A percentile compares a stretch with the other conserved stretches of the same genome.
Evolutionary conservation across 2,329 filamentous ascomycete species (phyloP).

Genomic region (Scytalidium sp.): DNA sequence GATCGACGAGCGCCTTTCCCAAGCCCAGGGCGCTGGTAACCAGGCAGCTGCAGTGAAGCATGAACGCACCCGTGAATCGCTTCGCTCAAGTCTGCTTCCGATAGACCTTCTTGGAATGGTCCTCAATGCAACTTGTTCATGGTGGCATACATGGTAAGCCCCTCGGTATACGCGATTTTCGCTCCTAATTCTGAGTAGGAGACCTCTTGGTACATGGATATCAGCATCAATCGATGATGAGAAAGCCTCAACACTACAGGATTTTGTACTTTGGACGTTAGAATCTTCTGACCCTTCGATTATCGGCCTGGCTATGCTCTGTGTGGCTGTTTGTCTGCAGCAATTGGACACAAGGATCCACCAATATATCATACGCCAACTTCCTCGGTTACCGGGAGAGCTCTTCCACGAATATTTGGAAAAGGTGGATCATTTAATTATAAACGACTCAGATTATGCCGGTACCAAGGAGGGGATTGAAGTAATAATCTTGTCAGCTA

Average conservation of each 20-base stretch:
- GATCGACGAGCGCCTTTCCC: no score
- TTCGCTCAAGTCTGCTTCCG: constrained; percentile 2
- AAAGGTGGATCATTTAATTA: constrained; percentile 8
- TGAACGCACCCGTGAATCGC: constrained; percentile 5
- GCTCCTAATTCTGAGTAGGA: constrained; percentile 4
- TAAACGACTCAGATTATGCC: constrained; percentile 7
- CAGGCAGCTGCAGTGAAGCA: background rate
- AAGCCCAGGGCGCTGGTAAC: no score
- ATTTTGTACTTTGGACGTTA: constrained; percentile 6
- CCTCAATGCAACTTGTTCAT: constrained; percentile 9
- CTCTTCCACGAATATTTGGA: constrained; percentile 14
- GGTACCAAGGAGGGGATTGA: constrained; percentile 51
- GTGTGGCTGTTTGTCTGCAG: constrained; percentile 9
- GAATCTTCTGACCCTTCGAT: constrained; percentile 7
- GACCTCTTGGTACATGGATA: constrained; percentile 8
- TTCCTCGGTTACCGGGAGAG: constrained; percentile 7
- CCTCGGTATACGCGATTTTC: no score
- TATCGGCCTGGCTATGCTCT: constrained; percentile 8
- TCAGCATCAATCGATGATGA: background rate
- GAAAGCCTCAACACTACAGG: constrained; percentile 6
- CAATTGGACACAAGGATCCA: constrained; percentile 8
- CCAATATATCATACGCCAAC: constrained; percentile 9
- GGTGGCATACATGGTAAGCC: constrained; percentile 13
- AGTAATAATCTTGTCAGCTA: constrained; percentile 46
- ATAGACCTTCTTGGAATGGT: constrained; percentile 3